Base-by-base conservation (phyloP, 176 grass and related monocot species). In the Paspalum vaginatum region DNA sequence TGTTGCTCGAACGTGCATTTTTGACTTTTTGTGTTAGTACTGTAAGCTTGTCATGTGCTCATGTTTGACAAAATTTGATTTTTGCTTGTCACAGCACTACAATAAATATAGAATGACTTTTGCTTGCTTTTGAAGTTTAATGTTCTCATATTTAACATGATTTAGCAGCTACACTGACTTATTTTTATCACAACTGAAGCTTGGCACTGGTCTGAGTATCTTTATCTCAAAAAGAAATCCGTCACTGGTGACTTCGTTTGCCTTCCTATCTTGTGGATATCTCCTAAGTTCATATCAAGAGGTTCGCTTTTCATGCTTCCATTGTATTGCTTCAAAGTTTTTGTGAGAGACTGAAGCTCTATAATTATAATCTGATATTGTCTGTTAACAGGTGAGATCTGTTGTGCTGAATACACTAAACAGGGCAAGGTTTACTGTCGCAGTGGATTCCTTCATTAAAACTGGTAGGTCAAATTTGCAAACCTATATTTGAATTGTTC, bases 401-500 rank as follows among this genome's bases (percentile, higher is more conserved):
- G 88, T 99, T 60, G 97, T 99, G 76, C 83, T 99, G 61, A 99
- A 99, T 84, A 99, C 97, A 56, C 57, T 99, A 85, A 99, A 99
- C 65, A 96, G 91, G 44, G 97, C 88, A 72, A 92, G 97, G 52
- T 99, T 99, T 75, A 96, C 93, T 1, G 97, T 99, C 49, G 93
- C 97, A 45, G 97, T 99, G 73, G 88, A 99, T 88, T 99, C 97
- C 22, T 99, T 99, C 70, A 96, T 99, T 88, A 96, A 91, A 72
- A 99, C 93, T 71, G 97, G 97, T 96, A 90, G 5, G 81, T 52
- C 53, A 80, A 56, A 43, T 74, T 40, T 53, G 79, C 49, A 68
- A 50, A 24, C 61, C 11, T 77, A 11, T 70, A 2, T 74, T 87
- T 13, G 0, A 44, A n/a, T 66, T 78, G 41, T 82, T 65, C 1